Evolutionary conservation across 441 rosid genomes (phyloP), one percentile per base, ranked within the genome.

Genomic region (Dalechampia spathulata): DNA sequence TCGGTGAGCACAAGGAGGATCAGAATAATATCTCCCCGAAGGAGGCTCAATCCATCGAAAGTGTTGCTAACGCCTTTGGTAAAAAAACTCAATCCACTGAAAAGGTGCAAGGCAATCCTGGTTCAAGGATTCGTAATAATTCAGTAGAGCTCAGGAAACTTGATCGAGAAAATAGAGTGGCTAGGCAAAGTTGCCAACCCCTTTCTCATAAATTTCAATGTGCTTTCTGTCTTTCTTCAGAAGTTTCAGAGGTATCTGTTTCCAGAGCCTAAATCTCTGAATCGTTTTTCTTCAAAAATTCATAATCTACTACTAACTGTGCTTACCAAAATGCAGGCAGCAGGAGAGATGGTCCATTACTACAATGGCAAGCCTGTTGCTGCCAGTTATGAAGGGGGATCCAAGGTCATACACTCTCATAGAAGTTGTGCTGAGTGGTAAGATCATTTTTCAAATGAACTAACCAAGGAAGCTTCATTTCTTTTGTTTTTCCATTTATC

Each of bases 401-500:
- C 68, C 61, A 75, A 76, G 80, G 66, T 79, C 63, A 70, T 83
- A 70, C 91, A 90, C 71, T 77, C 78, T 16, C 96, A 87, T 75
- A 85, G 67, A 77, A 85, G 78, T 63, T 93, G 99, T 64, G 75
- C 81, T 23, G 96, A 90, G 75, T 93, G 99, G 99, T 93, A 81
- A 82, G 73, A 20, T 38, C 30, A 36, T 28, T 47, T 20, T 60
- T 56, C 22, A 19, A 19, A 17, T 25, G 42, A 32, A 49, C 25
- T 50, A 28, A 26, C 38, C 45, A 23, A 19, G 25, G 2, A n/a
- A 47, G 40, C 32, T 38, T 17, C 41, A 5, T 7, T 21, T 14
- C 9, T 6, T 43, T 22, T 49, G 13, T 10, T 32, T n/a, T n/a
- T 8, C 14, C 28, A 41, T n/a, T 16, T 27, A 12, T 49, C 14